Evolutionary conservation across 1,284 basidiomycete genomes (phyloP), one percentile per base, ranked within the genome.

Genomic region (Ustilago trichophora): DNA sequence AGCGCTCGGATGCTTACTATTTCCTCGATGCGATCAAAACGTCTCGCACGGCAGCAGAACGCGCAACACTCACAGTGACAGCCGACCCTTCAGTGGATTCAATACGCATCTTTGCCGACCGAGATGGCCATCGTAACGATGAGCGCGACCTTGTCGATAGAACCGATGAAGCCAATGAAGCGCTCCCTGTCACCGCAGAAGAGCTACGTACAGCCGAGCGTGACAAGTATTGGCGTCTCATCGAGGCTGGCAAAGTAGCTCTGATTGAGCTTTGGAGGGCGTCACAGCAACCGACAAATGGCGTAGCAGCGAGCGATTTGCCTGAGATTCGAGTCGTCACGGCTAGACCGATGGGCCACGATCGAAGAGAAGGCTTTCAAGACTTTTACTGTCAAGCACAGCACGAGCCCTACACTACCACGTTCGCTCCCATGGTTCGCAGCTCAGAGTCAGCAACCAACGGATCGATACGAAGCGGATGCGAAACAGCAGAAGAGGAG

Each of bases 381-480:
- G 68, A 71, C 40, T 71, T 62, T 27, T 49, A 51, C 43, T 68
- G 62, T 21, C 60, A 71, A 38, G 51, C 58, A 15, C 58, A 54
- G 21, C 33, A 60, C 31, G 43, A 46, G n/a, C 33, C 19, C n/a
- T n/a, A n/a, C n/a, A n/a, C n/a, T n/a, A 5, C 25, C 21, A 18
- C 18, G 22, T 21, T 21, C 24, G 19, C 4, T 9, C 15, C 6
- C 10, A 27, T 35, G 25, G 22, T 15, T 46, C 18, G 26, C 43
- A 42, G n/a, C 27, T 10, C 21, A 24, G 13, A 11, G n/a, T 37
- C 40, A n/a, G 24, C 25, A 11, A 15, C 49, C 16, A 32, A 29
- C 1, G n/a, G 11, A 52, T n/a, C 29, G 32, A 31, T 22, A n/a
- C 8, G 6, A 15, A n/a, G 19, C 12, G 24, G 7, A 35, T 11